These are phyloP conservation scores for Seiridium unicorne DNA, from an alignment of 2,329 filamentous ascomycete genomes.

Conservation along the genomic window DNA sequence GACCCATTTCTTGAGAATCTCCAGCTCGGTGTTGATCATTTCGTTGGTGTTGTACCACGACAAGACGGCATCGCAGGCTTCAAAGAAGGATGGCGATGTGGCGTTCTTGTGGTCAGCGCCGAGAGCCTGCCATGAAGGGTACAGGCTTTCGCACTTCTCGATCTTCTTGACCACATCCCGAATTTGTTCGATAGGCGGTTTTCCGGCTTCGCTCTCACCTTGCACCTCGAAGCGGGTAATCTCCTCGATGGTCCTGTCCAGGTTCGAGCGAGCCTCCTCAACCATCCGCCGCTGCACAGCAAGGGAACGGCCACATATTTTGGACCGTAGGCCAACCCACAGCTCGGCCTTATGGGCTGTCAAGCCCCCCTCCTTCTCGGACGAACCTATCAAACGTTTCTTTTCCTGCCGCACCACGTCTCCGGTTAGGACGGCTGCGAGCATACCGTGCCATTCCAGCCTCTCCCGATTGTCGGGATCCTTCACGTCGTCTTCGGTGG, in stretches of 20 bases:
- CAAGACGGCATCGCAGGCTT: constrained; percentile 84
- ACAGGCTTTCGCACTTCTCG: constrained; percentile 82
- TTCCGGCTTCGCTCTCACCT: constrained; percentile 87
- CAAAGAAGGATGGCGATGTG: constrained; percentile 72
- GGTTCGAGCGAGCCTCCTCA: constrained; percentile 74
- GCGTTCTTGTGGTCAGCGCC: constrained; percentile 73
- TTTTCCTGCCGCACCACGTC: constrained; percentile 98
- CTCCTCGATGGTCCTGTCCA: constrained; percentile 77
- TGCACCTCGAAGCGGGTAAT: constrained; percentile 94
- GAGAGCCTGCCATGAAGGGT: constrained; percentile 76
- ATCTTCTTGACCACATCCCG: constrained; percentile 87
- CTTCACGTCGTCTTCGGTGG: constrained; percentile 84
- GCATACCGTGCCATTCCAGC: constrained; percentile 97
- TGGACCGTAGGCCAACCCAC: constrained; percentile 86
- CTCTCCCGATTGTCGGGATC: constrained; percentile 86
- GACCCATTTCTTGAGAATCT: constrained; percentile 92
- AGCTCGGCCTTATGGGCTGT: constrained; percentile 74
- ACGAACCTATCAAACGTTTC: constrained; percentile 83
- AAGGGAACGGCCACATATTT: constrained; percentile 78
- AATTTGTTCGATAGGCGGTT: constrained; percentile 84
- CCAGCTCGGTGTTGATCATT: constrained; percentile 91
- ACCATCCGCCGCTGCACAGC: constrained; percentile 84
- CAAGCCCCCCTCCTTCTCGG: constrained; percentile 55
- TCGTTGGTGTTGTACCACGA: constrained; percentile 97
- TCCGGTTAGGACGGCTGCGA: constrained; percentile 90